A percentile compares a stretch with the other conserved stretches of the same genome.
Conservation (phyloP, 768 basidiomycete species). For the Leccinum subgranulosum region DNA sequence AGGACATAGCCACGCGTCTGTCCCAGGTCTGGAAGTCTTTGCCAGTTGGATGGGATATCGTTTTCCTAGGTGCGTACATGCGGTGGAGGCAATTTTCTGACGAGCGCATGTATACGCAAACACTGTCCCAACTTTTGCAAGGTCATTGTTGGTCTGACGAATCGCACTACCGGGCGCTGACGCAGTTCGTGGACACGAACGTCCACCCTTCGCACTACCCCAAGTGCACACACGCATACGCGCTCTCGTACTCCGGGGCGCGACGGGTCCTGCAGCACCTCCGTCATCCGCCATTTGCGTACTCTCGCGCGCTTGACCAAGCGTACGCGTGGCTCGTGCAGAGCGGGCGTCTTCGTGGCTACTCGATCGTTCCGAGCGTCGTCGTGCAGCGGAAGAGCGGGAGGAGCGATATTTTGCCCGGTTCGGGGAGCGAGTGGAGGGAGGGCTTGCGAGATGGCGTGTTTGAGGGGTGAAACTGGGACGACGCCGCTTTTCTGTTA, state of each 20-base stretch:
- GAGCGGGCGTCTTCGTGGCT: conserved; percentile 53
- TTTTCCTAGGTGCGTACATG: conserved; percentile 57
- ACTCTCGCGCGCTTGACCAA: conserved; percentile 75
- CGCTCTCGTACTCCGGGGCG: conserved; percentile 56
- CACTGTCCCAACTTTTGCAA: conserved; percentile 21
- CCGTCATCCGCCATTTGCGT: conserved; percentile 64
- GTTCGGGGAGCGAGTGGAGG: conserved; percentile 55
- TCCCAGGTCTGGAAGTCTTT: conserved; percentile 46
- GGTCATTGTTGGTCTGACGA: conserved; percentile 84
- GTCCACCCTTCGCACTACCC: conserved; percentile 61
- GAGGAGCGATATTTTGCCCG: conserved; percentile 51
- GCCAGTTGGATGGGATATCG: conserved; percentile 67
- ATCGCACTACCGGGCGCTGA: conserved; percentile 40
- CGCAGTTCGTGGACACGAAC: conserved; percentile 15
- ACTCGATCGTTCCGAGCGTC: conserved; percentile 65
- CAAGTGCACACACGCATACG: conserved; percentile 75
- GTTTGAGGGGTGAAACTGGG: conserved; percentile 26
- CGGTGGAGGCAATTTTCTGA: not conserved
- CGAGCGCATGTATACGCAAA: not conserved
- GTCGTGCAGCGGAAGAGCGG: conserved; percentile 61
- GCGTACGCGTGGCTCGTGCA: conserved; percentile 66
- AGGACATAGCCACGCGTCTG: conserved; percentile 46
- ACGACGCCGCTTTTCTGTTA: not conserved
- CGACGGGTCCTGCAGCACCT: conserved; percentile 58
- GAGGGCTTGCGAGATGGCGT: conserved; percentile 48